Base-by-base conservation (phyloP, 2,329 filamentous ascomycete genomes). In the Penicillium sp. region DNA sequence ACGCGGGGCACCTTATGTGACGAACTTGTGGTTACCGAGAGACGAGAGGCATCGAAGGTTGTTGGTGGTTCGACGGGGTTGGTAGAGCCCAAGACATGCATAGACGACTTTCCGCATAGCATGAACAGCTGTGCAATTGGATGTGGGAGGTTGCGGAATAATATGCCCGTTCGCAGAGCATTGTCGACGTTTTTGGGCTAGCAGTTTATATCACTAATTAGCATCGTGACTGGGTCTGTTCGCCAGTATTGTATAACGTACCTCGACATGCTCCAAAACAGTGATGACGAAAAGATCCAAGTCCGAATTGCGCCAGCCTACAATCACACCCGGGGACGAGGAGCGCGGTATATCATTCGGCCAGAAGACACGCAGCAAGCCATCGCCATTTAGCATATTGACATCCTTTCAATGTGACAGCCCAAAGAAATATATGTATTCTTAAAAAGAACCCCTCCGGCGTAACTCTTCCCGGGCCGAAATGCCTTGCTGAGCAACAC, bases 301-400 rank as follows among this genome's bases (percentile, higher is more conserved):
- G 48, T 88, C 87, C 38, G 93, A 97, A 73, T 99, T 99, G 67
- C 89, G 86, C 91, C 93, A 99, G 68, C 94, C 94, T 47, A 99
- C 89, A 62, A 99, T 85, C 59, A 97, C 89, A 46, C 93, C 94
- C 43, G 90, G 84, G 57, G 83, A 80, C 64, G 85, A 83, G 55
- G 87, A 89, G 72, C 81, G 82, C 55, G 83, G 81, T 68, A 90
- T 85, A 76, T 96, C 92, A 68, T 89, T 89, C 67, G 94, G 95
- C 94, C 94, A 99, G 79, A 99, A 97, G 78, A 99, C 87, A 80
- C 94, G 91, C 87, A 97, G 91, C 79, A 97, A 81, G 69, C 90
- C 92, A 90, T 94, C 82, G 66, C 77, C 78, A 75, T 79, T 77
- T 73, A 83, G 79, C 83, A 86, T 86, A 72, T 80, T 84, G 79